Base-by-base conservation (phyloP, 2,329 filamentous ascomycete genomes). In the Verticillium dahliae region DNA sequence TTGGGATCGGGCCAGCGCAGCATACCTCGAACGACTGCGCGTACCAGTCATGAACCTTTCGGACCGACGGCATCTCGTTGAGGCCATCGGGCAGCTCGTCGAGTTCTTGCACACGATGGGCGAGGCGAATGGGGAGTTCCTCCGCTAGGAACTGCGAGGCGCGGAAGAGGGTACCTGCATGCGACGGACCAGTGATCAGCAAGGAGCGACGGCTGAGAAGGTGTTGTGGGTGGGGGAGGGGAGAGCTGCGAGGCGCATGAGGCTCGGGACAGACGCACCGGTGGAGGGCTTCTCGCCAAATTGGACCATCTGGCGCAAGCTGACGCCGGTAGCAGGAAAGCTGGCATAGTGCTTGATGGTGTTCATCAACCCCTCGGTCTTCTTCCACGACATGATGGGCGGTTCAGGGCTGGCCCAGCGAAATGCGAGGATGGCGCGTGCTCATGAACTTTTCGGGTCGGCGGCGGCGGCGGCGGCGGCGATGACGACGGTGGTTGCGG, bases 131-230 rank as follows among this genome's bases (percentile, higher is more conserved):
- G 68, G 95, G 95, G 31, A 99, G 87, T 81, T 99, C 95, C 81
- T 99, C 95, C 70, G 94, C 95, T 62, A 99, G 88, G 78, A 99
- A 99, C 80, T 98, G 95, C 33, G 95, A 98, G 59, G 95, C 95
- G 74, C 94, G 91, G 80, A 98, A 99, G 61, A 99, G 83, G 60
- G 95, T 99, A 68, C 94, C 94, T 95, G 69, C 14, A 52, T 61
- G 58, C 57, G 63, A 37, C 33, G 34, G 18, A 39, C 2, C 31
- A 41, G 27, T 18, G 6, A 14, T 14, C 18, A 57, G 59, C 62
- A 57, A 18, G 1, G n/a, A n/a, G n/a, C 18, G 52, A 34, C 52
- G 27, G 52, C 35, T 22, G 33, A 55, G 15, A n/a, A n/a, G n/a
- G 18, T 5, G 33, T n/a, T 11, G 34, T 13, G 9, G 33, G 34